Evolutionary conservation across 2,329 filamentous ascomycete species (phyloP), one percentile per base, ranked within the genome.

Genomic region (Amauroascus niger): DNA sequence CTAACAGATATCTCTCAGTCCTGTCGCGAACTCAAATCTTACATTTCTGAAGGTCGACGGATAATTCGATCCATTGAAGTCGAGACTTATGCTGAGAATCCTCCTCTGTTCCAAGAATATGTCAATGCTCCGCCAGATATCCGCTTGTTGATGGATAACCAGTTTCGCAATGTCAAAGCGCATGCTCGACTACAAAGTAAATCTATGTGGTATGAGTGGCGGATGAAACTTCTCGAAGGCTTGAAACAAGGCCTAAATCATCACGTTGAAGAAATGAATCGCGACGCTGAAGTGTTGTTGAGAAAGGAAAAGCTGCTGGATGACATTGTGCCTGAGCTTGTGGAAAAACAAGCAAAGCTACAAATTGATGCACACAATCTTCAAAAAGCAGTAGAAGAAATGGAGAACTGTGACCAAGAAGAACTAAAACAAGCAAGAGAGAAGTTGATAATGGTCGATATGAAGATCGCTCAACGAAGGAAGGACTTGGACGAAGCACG

Each of bases 151-250:
- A 94, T 98, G 84, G 91, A 98, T 71, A 93, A 87, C 60, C 90
- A 97, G 66, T 93, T 98, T 76, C 93, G 95, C 69, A 96, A 97
- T 64, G 86, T 95, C 69, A 97, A 96, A 74, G 90, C 88, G 0
- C 87, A 95, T 67, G 88, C 91, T 14, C 81, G 93, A 24, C 77
- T 96, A 13, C 76, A 90, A 49, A 96, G 91, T 72, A 96, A 96
- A 67, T 88, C 88, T 54, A 90, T 93, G 75, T 98, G 93, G 93
- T 98, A 98, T 67, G 86, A 91, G 64, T 98, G 93, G 93, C 84
- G 93, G 39, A 91, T 87, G 77, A 91, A 93, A 63, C 78, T 97
- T 22, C 83, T 87, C 28, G 78, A 89, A 53, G 86, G 88, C 16
- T 77, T 98, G 35, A 89, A 86, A 65, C 83, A 88, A 61, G 90